Evolutionary conservation across 2,329 filamentous ascomycete genomes (phyloP).

Genomic region (Aspergillus glaucus): DNA sequence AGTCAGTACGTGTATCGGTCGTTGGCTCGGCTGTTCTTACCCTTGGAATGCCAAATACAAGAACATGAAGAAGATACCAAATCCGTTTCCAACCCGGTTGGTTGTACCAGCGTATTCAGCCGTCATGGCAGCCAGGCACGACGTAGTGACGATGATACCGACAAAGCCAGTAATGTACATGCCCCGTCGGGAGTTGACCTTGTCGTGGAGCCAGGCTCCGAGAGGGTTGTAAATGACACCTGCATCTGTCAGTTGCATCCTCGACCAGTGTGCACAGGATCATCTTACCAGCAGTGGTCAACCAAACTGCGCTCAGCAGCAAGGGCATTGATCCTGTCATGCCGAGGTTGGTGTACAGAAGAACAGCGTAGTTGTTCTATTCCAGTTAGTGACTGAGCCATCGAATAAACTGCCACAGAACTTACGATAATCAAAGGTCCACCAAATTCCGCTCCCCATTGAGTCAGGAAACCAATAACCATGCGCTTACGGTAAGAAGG

Average conservation of each 20-base stretch:
- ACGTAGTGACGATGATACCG: constrained; percentile 36
- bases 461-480: constrained; percentile 47
- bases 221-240: constrained; percentile 37
- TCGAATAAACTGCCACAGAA: constrained; percentile 3
- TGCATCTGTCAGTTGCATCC: constrained; percentile 9
- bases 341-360: constrained; percentile 41
- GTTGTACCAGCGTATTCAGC: constrained; percentile 33
- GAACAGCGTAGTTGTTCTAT: constrained; percentile 44
- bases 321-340: constrained; percentile 39
- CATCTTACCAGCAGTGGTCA: constrained; percentile 39
- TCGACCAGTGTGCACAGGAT: background rate
- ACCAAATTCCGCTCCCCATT: constrained; percentile 50
- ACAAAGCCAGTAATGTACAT: constrained; percentile 40
- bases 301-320: constrained; percentile 40
- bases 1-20: constrained; percentile 4
- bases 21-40: constrained; percentile 12
- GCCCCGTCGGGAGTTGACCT: constrained; percentile 32
- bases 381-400: constrained; percentile 1
- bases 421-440: constrained; percentile 47
- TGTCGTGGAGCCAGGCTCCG: constrained; percentile 32
- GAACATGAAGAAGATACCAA: constrained; percentile 39
- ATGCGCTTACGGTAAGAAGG: constrained; percentile 47
- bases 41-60: constrained; percentile 47
- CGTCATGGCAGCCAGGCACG: constrained; percentile 35
- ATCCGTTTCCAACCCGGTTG: constrained; percentile 35